These are phyloP conservation scores for Rosa hybrid DNA, from an alignment of 331 rosid genomes.

Conservation along the genomic window DNA sequence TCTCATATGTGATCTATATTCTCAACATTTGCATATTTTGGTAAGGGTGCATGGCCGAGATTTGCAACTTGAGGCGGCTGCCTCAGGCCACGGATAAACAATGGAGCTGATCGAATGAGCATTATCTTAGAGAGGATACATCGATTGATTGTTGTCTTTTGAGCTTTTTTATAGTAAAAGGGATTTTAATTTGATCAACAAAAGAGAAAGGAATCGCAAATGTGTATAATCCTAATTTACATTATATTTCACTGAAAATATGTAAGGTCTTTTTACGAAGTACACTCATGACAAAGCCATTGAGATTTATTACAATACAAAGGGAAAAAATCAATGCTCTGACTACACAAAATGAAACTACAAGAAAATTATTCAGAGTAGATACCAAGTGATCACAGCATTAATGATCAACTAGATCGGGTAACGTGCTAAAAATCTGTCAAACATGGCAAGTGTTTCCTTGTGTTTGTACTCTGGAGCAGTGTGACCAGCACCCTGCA, in stretches of 20 bases:
- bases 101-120: no score
- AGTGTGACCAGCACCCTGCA: slow-evolving; percentile 45
- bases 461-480: slow-evolving; percentile 39
- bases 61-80: no score
- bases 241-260: neutral
- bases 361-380: neutral
- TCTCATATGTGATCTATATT: no score
- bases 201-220: neutral
- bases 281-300: no score
- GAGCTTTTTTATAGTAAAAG: no score
- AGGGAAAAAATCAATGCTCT: neutral
- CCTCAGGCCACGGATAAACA: no score
- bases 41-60: no score
- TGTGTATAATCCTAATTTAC: neutral
- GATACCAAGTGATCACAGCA: neutral
- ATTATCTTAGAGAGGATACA: no score
- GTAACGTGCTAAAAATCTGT: slow-evolving; percentile 31
- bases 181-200: neutral
- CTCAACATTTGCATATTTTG: no score
- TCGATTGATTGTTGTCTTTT: no score
- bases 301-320: neutral
- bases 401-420: slow-evolving; percentile 11
- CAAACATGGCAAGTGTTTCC: slow-evolving; percentile 34
- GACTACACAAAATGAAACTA: neutral
- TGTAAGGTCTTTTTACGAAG: neutral